These are phyloP conservation scores for Gossypium schwendimanii DNA, from an alignment of 441 rosid species.

Conservation along the genomic window DNA sequence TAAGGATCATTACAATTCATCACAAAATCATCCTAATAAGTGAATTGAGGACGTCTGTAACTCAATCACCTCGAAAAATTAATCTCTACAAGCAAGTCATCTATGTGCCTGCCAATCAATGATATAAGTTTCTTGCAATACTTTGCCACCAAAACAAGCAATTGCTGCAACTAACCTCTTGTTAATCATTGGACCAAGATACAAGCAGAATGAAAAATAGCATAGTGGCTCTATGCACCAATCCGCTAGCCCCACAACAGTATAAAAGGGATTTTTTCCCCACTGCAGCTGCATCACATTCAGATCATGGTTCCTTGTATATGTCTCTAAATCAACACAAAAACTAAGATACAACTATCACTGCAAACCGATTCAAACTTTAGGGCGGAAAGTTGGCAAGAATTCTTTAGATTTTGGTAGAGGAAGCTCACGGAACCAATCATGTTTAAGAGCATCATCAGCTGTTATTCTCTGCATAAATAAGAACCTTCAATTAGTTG, in stretches of 20 bases:
- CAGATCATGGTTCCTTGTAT: neutral
- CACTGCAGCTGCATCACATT: neutral
- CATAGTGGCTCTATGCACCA: neutral
- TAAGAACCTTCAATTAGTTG: slow-evolving; percentile 5
- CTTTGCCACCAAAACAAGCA: neutral
- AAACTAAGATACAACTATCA: neutral
- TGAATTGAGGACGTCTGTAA: neutral
- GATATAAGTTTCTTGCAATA: neutral
- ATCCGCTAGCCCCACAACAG: neutral
- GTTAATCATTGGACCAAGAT: neutral
- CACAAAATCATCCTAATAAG: slow-evolving; percentile 3
- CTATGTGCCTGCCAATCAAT: slow-evolving; percentile 13
- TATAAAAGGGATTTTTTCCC: neutral
- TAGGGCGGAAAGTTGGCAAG: slow-evolving; percentile 61
- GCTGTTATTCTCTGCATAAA: slow-evolving; percentile 69
- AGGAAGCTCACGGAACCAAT: slow-evolving; percentile 73
- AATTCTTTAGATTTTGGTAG: slow-evolving; percentile 62
- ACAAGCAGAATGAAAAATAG: neutral
- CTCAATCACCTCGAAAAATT: neutral
- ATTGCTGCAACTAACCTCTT: slow-evolving; percentile 2
- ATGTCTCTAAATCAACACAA: neutral
- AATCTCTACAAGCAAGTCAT: slow-evolving; percentile 4
- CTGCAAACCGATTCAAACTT: slow-evolving; percentile 18
- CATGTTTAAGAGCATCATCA: slow-evolving; percentile 67
- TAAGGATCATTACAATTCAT: neutral